Conservation (phyloP, 2,329 filamentous ascomycete species). For the Penicillium glabrum region DNA sequence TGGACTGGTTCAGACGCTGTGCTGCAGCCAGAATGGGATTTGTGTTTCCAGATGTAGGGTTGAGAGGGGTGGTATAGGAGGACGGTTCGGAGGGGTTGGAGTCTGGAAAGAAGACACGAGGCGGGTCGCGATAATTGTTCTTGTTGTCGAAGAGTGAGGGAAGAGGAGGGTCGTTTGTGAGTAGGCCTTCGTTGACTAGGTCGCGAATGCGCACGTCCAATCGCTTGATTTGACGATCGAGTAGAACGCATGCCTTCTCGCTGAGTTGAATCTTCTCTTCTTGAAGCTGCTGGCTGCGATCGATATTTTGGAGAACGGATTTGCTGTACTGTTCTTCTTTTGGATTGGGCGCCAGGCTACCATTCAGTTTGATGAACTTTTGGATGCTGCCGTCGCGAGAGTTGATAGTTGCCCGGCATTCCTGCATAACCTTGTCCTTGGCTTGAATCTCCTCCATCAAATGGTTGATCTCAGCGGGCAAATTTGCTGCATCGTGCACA, state of each 20-base stretch:
- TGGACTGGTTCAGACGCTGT: constrained; percentile 46
- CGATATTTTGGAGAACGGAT: constrained; percentile 57
- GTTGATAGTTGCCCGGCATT: constrained; percentile 57
- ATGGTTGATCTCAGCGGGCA: constrained; percentile 65
- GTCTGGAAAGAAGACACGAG: constrained; percentile 53
- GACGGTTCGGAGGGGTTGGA: constrained; percentile 45
- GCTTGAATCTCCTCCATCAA: constrained; percentile 67
- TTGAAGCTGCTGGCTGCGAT: constrained; percentile 58
- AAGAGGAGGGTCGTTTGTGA: constrained; percentile 58
- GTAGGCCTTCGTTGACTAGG: constrained; percentile 58
- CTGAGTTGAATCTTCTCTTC: constrained; percentile 62
- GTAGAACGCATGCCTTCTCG: constrained; percentile 59
- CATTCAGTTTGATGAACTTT: constrained; percentile 64
- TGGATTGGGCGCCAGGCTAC: constrained; percentile 60
- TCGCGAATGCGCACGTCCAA: constrained; percentile 63
- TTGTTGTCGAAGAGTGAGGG: constrained; percentile 58
- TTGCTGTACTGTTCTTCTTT: constrained; percentile 64
- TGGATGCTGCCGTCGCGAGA: constrained; percentile 62
- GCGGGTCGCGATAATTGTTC: constrained; percentile 43
- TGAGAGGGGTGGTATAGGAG: constrained; percentile 47
- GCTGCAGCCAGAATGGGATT: constrained; percentile 54
- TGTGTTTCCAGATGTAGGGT: constrained; percentile 57
- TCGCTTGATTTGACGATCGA: constrained; percentile 64
- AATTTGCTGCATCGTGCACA: constrained; percentile 62
- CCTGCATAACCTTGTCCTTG: constrained; percentile 62